Conservation (phyloP, 768 basidiomycete species). For the Termitomyces sp. region DNA sequence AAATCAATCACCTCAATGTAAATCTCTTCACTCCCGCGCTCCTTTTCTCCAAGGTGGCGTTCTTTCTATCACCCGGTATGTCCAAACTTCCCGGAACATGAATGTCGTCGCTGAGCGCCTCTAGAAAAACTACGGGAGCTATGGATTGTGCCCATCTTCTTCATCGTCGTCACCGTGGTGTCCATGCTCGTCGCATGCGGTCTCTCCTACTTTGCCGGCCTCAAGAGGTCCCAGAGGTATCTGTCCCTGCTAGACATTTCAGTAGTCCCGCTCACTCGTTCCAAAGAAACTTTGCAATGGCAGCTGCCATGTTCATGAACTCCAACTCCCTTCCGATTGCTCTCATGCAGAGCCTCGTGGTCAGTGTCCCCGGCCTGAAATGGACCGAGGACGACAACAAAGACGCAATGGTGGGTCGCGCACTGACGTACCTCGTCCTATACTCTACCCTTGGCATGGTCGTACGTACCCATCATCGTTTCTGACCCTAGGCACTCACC, state of each 20-base stretch:
- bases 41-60: slow-evolving; percentile 93
- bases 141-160: slow-evolving; percentile 86
- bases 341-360: slow-evolving; percentile 84
- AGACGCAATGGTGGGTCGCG: slow-evolving; percentile 88
- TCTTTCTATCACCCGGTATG: slow-evolving; percentile 77
- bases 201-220: slow-evolving; percentile 56
- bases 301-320: slow-evolving; percentile 88
- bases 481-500: neutral
- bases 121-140: slow-evolving; percentile 72
- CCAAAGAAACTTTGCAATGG: slow-evolving; percentile 68
- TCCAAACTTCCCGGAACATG: neutral
- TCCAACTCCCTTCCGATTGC: slow-evolving; percentile 95
- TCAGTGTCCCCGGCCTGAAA: slow-evolving; percentile 76
- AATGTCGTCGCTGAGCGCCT: neutral
- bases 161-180: slow-evolving; percentile 65
- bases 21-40: slow-evolving; percentile 86
- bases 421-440: slow-evolving; percentile 83
- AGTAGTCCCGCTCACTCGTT: neutral
- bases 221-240: slow-evolving; percentile 75
- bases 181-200: slow-evolving; percentile 66
- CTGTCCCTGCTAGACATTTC: slow-evolving; percentile 10
- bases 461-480: slow-evolving; percentile 28
- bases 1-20: slow-evolving; percentile 79
- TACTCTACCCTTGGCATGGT: slow-evolving; percentile 97
- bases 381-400: slow-evolving; percentile 79